Conservation (phyloP, 306 rosid species). For the Ceratonia siliqua region DNA sequence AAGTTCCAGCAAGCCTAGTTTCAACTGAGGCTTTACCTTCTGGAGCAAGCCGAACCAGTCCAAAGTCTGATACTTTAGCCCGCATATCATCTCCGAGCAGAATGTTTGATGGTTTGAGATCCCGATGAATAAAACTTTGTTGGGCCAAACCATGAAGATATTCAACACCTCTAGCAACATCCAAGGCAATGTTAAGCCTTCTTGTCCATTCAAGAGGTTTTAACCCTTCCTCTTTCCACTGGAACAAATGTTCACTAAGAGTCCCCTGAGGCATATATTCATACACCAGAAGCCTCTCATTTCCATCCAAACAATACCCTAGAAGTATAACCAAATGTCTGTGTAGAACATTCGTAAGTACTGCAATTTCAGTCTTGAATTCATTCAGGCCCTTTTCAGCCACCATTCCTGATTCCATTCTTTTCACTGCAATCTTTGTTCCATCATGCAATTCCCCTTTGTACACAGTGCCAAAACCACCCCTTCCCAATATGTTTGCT, state of each 20-base stretch:
- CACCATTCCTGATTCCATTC: slow-evolving; percentile 75
- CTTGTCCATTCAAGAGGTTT: slow-evolving; percentile 83
- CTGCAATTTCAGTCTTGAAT: slow-evolving; percentile 85
- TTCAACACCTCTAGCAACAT: slow-evolving; percentile 90
- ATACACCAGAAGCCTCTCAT: slow-evolving; percentile 83
- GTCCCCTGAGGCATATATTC: slow-evolving; percentile 95
- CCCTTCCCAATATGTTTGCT: slow-evolving; percentile 78
- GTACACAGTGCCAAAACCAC: slow-evolving; percentile 93
- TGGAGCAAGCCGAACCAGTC: slow-evolving; percentile 78
- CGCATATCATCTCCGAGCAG: slow-evolving; percentile 86
- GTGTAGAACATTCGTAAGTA: slow-evolving; percentile 84
- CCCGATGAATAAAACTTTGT: slow-evolving; percentile 88
- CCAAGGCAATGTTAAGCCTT: slow-evolving; percentile 79
- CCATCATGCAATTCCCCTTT: slow-evolving; percentile 85
- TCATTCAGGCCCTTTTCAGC: slow-evolving; percentile 80
- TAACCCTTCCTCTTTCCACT: slow-evolving; percentile 56
- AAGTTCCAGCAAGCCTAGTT: slow-evolving; percentile 92
- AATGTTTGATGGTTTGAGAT: slow-evolving; percentile 88
- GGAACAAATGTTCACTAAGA: slow-evolving; percentile 75
- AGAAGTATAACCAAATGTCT: slow-evolving; percentile 88
- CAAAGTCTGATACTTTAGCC: slow-evolving; percentile 94
- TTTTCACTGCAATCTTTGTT: slow-evolving; percentile 85
- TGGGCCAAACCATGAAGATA: slow-evolving; percentile 92
- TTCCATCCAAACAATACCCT: slow-evolving; percentile 83
- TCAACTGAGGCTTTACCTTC: slow-evolving; percentile 86